Evolutionary conservation across 768 basidiomycete species (phyloP).

Genomic region (Favolaschia claudopus): DNA sequence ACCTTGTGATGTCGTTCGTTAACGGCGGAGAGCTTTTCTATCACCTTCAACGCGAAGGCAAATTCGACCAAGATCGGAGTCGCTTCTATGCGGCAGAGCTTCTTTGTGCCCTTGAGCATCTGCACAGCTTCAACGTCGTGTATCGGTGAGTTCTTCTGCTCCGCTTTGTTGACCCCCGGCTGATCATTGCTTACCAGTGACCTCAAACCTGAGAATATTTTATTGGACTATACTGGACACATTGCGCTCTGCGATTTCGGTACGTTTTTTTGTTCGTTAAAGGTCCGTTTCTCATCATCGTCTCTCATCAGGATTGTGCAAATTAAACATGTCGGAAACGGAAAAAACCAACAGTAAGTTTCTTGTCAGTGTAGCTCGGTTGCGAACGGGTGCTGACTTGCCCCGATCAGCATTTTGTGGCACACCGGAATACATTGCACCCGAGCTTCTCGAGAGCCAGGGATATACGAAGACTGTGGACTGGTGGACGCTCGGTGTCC

Average conservation of each 20-base stretch:
- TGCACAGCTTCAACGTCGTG: conserved; percentile 98
- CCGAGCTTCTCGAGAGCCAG: conserved; percentile 93
- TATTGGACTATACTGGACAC: conserved; percentile 96
- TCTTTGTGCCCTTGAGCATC: conserved; percentile 91
- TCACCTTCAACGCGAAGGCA: conserved; percentile 94
- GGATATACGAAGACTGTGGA: conserved; percentile 99
- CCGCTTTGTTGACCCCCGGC: background rate
- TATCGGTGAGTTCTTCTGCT: conserved; percentile 71
- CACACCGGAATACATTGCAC: conserved; percentile 98
- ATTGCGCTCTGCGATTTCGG: conserved; percentile 99
- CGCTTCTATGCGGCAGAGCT: conserved; percentile 99
- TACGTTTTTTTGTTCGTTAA: conserved; percentile 27
- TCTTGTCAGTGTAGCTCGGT: background rate
- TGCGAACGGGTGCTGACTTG: conserved; percentile 7
- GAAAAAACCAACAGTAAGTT: conserved; percentile 94
- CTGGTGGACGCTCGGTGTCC: conserved; percentile 98
- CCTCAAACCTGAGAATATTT: conserved; percentile 97
- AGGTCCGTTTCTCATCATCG: background rate
- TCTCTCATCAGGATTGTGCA: conserved; percentile 84
- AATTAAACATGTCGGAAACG: conserved; percentile 95
- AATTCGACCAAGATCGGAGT: conserved; percentile 92
- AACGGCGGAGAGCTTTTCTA: conserved; percentile 99
- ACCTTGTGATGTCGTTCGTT: conserved; percentile 97
- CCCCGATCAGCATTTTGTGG: conserved; percentile 89
- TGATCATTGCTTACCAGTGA: conserved; percentile 58